Percentiles rank a stretch among this genome's conserved stretches.
phyloP scores from a whole-genome alignment of 78 protist genomes.

The Acrasis kona region DNA sequence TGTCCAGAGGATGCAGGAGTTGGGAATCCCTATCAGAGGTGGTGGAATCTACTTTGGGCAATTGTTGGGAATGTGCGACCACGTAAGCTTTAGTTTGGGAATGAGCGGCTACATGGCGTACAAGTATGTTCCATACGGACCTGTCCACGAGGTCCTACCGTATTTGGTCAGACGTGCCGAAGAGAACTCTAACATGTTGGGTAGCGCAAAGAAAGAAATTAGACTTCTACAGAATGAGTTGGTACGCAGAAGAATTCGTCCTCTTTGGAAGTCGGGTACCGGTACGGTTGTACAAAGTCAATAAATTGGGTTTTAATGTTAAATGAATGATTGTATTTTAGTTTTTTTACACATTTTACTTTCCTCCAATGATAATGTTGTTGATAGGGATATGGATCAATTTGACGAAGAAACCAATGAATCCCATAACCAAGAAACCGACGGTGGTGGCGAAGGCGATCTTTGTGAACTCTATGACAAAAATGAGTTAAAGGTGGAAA shows the following conservation, averaged over 20 bases:
- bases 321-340: background rate
- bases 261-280: background rate
- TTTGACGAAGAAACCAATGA: conserved; percentile 50
- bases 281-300: too few relatives aligned
- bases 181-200: conserved; percentile 36
- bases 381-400: conserved; percentile 60
- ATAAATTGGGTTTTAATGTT: background rate
- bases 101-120: background rate
- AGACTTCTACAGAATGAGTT: background rate
- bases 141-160: conserved; percentile 58
- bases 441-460: conserved; percentile 34
- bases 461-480: conserved; percentile 23
- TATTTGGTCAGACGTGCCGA: conserved; percentile 55
- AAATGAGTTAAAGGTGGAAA: too few relatives aligned
- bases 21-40: background rate
- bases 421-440: conserved; percentile 46
- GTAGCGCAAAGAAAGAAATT: background rate
- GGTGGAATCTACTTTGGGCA: conserved; percentile 56
- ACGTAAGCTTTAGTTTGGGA: conserved; percentile 37
- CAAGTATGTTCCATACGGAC: conserved; percentile 81
- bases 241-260: background rate
- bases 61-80: conserved; percentile 64
- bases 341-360: background rate
- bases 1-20: background rate
- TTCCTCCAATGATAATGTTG: conserved; percentile 26